Evolutionary conservation across 129 eudicot genomes (phyloP), one percentile per base, ranked within the genome.

Genomic region (Flaveria ramosissima): DNA sequence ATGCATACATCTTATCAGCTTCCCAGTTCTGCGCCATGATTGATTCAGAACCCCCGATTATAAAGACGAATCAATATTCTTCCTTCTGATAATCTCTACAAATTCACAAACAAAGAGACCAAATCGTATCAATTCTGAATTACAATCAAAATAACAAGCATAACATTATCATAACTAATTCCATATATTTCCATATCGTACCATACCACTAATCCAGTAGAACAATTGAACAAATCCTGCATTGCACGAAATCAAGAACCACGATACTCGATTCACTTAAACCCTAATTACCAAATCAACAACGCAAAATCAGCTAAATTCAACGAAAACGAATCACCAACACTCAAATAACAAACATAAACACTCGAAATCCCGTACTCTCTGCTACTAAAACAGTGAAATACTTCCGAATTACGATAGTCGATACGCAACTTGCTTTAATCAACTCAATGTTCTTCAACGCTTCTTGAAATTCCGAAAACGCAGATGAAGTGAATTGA

Each of bases 21-120:
- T 93, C 98, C 98, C 98, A 93, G 84, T 94, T 90, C 87, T 90
- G 96, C 70, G 96, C 91, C 98, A 93, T 93, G 41, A 76, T 60
- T 32, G 20, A 63, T 72, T 72, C 73, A 63, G 64, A 59, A 24
- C 68, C n/a, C 50, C 41, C 53, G 60, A 52, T 78, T 42, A 46
- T 50, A 53, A 81, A 62, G 23, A 39, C 24, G 74, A 74, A 78
- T 79, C 69, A 51, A 67, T 17, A 39, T 9, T 56, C 72, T 75
- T 42, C 39, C 71, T 76, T 45, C 46, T 64, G 80, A 67, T 53
- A 70, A 77, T 30, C 30, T 60, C 88, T 64, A 76, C 80, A 73
- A 77, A 66, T 59, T 23, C 63, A 48, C 14, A 9, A 17, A 53
- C 13, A 57, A 78, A 27, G 41, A 4, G 26, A 21, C 12, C 51